These are phyloP conservation scores for Boletus subparvulus DNA, from an alignment of 768 basidiomycete genomes.

Conservation along the genomic window DNA sequence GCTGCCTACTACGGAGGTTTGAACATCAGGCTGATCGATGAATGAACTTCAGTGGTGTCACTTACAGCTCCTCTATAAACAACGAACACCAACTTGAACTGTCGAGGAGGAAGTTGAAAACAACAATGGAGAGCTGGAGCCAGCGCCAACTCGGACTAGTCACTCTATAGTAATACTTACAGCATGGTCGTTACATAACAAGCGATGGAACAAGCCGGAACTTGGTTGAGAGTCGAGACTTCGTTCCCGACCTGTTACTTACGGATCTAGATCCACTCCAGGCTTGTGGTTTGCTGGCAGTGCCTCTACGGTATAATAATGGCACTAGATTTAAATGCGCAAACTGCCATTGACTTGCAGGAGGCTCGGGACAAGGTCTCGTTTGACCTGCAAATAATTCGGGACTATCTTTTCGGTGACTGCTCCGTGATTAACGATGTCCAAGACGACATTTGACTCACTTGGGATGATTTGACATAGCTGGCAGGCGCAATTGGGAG, in stretches of 20 bases:
- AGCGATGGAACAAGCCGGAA: not conserved
- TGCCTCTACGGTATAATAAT: not conserved
- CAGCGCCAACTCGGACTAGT: not conserved
- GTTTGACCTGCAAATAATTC: conserved; percentile 42
- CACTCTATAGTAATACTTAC: not conserved
- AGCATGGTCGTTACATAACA: not conserved
- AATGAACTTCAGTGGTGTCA: not conserved
- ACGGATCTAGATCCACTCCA: too few relatives aligned
- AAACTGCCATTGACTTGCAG: conserved; percentile 53
- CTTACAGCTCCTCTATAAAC: conserved; percentile 17
- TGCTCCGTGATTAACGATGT: not conserved
- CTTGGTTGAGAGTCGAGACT: too few relatives aligned
- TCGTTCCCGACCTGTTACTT: too few relatives aligned
- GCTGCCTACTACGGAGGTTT: not conserved
- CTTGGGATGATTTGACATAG: conserved; percentile 32
- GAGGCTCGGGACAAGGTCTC: conserved; percentile 45
- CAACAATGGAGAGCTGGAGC: not conserved
- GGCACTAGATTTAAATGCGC: conserved; percentile 37
- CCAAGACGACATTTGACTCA: not conserved
- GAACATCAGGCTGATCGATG: too few relatives aligned
- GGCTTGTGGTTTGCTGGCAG: not conserved
- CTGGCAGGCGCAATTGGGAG: conserved; percentile 51
- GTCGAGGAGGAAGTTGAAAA: not conserved
- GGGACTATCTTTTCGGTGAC: conserved; percentile 54
- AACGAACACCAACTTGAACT: not conserved